A percentile compares a stretch with the other conserved stretches of the same genome.
Evolutionary conservation across 345 rosid species (phyloP).

Genomic region (Carallia pectinifolia): DNA sequence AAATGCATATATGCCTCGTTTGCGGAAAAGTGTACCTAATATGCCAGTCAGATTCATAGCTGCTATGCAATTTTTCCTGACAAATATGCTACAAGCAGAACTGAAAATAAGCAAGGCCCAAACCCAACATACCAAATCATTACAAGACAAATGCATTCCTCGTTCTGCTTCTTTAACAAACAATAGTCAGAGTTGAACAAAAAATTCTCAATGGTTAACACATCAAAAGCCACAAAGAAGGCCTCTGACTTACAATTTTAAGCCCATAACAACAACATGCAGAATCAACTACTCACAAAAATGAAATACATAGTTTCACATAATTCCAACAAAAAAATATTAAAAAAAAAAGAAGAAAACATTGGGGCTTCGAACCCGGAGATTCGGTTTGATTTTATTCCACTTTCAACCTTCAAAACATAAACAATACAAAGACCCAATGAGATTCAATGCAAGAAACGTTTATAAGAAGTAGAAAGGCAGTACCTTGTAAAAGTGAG

Average conservation of each 20-base stretch:
- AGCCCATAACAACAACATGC: neutral
- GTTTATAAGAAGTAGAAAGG: neutral
- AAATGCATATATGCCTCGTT: neutral
- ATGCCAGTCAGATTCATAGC: neutral
- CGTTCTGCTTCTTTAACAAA: neutral
- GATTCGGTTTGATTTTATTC: too few relatives aligned
- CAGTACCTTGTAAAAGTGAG: constrained; percentile 43
- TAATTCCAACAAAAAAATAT: neutral
- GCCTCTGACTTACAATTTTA: neutral
- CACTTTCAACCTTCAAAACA: too few relatives aligned
- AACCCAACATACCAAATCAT: neutral
- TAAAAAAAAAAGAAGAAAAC: neutral
- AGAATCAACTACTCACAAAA: neutral
- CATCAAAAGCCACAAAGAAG: neutral
- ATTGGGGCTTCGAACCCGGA: too few relatives aligned
- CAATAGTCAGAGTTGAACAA: neutral
- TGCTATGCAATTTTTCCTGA: neutral
- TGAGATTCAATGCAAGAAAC: constrained; percentile 5
- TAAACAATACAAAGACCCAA: neutral
- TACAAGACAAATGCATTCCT: neutral
- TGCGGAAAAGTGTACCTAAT: neutral
- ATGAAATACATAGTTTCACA: neutral
- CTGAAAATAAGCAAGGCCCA: constrained; percentile 8
- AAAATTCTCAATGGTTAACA: neutral
- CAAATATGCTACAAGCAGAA: neutral